Conservation (phyloP, 495 filamentous ascomycete species). For the Xylaria bambusicola region DNA sequence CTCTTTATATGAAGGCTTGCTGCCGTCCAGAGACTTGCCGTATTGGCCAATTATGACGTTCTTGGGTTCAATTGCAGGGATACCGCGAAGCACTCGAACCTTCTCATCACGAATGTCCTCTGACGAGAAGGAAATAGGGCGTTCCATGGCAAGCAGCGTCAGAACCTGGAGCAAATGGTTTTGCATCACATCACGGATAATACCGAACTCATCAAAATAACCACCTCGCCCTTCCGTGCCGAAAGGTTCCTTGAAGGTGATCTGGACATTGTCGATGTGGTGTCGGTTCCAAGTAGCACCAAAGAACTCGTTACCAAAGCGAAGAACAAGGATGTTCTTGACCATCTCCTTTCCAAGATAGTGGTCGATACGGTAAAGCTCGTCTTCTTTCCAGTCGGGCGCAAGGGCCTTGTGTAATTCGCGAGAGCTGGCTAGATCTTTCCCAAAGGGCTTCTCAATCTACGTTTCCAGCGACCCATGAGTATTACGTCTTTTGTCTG, state of each 20-base stretch:
- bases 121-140: slow-evolving; percentile 95
- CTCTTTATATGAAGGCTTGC: slow-evolving; percentile 97
- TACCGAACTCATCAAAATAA: slow-evolving; percentile 99
- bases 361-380: slow-evolving; percentile 99
- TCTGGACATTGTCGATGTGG: slow-evolving; percentile 98
- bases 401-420: slow-evolving; percentile 93
- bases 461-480: slow-evolving; percentile 37
- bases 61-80: slow-evolving; percentile 96
- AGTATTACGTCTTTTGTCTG: background rate
- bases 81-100: slow-evolving; percentile 90
- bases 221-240: slow-evolving; percentile 98
- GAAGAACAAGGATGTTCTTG: slow-evolving; percentile 97
- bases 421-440: slow-evolving; percentile 90
- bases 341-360: slow-evolving; percentile 99
- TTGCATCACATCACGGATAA: slow-evolving; percentile 98
- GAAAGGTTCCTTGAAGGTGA: slow-evolving; percentile 99
- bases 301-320: slow-evolving; percentile 99
- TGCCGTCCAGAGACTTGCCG: slow-evolving; percentile 92
- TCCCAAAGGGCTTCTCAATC: slow-evolving; percentile 99
- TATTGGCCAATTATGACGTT: slow-evolving; percentile 99
- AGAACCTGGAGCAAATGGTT: slow-evolving; percentile 96
- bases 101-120: slow-evolving; percentile 99
- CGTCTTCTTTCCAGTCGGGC: slow-evolving; percentile 98
- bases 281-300: slow-evolving; percentile 98
- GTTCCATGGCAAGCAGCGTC: slow-evolving; percentile 96